Conservation (phyloP, 2,329 filamentous ascomycete species). For the Beauveria rudraprayagi region DNA sequence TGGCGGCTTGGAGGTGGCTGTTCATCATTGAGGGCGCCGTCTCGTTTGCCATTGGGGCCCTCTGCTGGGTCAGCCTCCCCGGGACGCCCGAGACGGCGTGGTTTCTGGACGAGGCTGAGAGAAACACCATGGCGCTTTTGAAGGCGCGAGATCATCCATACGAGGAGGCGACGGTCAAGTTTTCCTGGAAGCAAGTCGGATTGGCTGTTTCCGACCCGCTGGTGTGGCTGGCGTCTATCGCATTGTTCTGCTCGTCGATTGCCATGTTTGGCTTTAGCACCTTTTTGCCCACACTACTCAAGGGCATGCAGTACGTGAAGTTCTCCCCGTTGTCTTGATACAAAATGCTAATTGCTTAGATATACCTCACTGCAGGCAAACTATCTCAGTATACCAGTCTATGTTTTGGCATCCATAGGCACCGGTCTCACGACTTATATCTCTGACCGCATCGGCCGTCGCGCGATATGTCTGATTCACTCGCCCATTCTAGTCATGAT, state of each 20-base stretch:
- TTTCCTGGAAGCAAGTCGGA: conserved; percentile 18
- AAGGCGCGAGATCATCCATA: conserved; percentile 20
- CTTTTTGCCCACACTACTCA: conserved; percentile 28
- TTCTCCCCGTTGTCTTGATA: too few relatives aligned
- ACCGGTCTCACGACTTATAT: conserved; percentile 18
- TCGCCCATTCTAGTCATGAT: conserved; percentile 22
- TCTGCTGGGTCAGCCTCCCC: conserved; percentile 33
- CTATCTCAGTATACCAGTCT: conserved; percentile 29
- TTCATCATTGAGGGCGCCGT: conserved; percentile 38
- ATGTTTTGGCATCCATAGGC: conserved; percentile 21
- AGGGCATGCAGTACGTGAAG: conserved; percentile 22
- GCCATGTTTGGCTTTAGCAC: conserved; percentile 28
- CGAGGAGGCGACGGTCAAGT: conserved; percentile 14
- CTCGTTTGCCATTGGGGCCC: conserved; percentile 22
- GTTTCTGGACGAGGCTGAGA: conserved; percentile 36
- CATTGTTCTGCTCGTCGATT: conserved; percentile 23
- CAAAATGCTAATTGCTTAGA: neutral
- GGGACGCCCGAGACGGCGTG: conserved; percentile 36
- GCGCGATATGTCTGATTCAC: conserved; percentile 22
- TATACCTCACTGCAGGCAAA: conserved; percentile 21
- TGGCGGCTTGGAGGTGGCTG: conserved; percentile 43
- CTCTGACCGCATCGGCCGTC: conserved; percentile 25
- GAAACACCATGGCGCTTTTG: conserved; percentile 19
- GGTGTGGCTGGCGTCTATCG: conserved; percentile 25
- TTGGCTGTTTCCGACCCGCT: conserved; percentile 18